Evolutionary conservation across 179 eudicot species (phyloP), one percentile per base, ranked within the genome.

Genomic region (Patellifolia procumbens): DNA sequence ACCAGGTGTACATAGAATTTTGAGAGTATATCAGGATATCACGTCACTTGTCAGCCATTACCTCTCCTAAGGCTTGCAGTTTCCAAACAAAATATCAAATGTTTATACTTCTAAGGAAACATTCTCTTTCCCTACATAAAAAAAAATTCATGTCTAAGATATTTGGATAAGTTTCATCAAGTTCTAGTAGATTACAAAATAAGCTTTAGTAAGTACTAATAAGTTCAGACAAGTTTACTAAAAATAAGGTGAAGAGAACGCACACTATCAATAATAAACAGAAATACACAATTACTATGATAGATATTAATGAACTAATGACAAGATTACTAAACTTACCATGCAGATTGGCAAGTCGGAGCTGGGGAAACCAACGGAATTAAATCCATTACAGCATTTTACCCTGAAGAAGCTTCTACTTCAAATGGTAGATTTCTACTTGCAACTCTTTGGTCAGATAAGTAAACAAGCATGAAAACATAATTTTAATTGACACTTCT

Each of bases 261-360:
- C n/a, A n/a, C n/a, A n/a, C n/a, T n/a, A n/a, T n/a, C n/a, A 45
- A 16, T 11, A 45, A 49, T 49, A 49, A 20, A 49, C 20, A 49
- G 53, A 42, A 9, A 49, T 5, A 61, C 42, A 22, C 34, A 7
- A 4, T 0, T 31, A 15, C 7, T 61, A 58, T 24, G 22, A 8
- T 58, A 15, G 2, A 61, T 4, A 28, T 6, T 29, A 15, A 61
- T 32, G 17, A 61, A n/a, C n/a, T 7, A 34, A 62, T 28, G 31
- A n/a, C n/a, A n/a, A n/a, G 10, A 75, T 61, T 65, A 49, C 22
- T 13, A 16, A 48, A 13, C 7, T 31, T 45, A 28, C 56, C 17
- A 46, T 73, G 75, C 85, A 94, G 98, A 90, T 82, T 94, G 98
- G 98, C 90, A 88, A 82, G 90, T 88, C 2, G 98, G 97, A 67